Base-by-base conservation (phyloP, 495 filamentous ascomycete genomes). In the Tuber calosporum region DNA sequence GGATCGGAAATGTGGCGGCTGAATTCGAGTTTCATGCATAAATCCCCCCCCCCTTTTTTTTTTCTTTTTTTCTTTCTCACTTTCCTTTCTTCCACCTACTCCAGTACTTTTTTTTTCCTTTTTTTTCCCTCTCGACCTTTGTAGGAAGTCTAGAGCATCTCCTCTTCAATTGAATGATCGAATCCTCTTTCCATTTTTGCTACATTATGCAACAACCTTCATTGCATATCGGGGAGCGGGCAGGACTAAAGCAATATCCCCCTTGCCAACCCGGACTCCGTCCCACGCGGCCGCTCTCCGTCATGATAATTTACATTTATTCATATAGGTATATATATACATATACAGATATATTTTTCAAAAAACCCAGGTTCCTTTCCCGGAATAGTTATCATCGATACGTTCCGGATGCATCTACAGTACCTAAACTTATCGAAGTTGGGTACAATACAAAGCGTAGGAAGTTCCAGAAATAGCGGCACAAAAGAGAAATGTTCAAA, bases 201-300 rank as follows among this genome's bases (percentile, higher is more conserved):
- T 62, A 62, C 26, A 15, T 4, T 62, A 62, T 62, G 53, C 53
- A 34, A 62, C 53, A 34, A 62, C 53, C 11, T 62, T 30, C 53
- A 62, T 62, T 62, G 53, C 53, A 62, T 62, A 62, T 62, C 53
- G 53, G 53, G 53, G 53, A 62, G 53, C 53, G 53, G 26, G 30
- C 53, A 13, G 53, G 53, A 62, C 26, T 3, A 62, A 34, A 34
- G 53, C 53, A 62, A 62, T 34, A 13, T 58, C 53, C 53, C 45
- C 53, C 53, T 34, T 62, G 30, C 15, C 53, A 62, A 19, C 53
- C 53, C 53, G 53, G 53, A 62, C 53, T 62, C 53, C 53, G 26
- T 62, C 53, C 53, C 53, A 62, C 53, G 26, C 26, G 53, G 53
- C 53, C 53, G 26, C 53, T 62, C 53, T 34, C 53, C 53, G 53